Base-by-base conservation (phyloP, 2,329 filamentous ascomycete genomes). In the Penicillium freii region DNA sequence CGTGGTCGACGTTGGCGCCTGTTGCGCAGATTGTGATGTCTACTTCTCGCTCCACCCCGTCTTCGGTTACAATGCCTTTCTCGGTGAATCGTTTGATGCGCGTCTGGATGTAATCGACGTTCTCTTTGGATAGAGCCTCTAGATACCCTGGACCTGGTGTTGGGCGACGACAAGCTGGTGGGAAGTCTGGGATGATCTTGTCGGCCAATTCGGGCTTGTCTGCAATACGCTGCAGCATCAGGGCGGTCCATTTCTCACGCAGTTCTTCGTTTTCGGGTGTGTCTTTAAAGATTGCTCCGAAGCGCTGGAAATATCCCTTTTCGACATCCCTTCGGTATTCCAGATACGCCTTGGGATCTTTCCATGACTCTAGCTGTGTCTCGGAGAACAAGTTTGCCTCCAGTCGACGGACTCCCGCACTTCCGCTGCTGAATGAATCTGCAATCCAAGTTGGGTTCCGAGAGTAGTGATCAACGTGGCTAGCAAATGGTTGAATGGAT, bases 11-110 rank as follows among this genome's bases (percentile, higher is more conserved):
- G 62, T 88, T 86, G 9, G 85, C 85, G 1, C 88, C 88, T 0
- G 88, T 91, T 1, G 86, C 84, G 64, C 86, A 90, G 62, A 90
- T 84, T 5, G 89, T 76, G 15, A 84, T 83, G 58, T 89, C 87
- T 0, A 87, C 84, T 17, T 83, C 78, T 3, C 84, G 75, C 31
- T 82, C 76, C 0, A 68, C 68, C 2, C 85, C 86, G 61, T 89
- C 85, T 0, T 70, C 73, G 0, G 84, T 87, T 62, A 84, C 79
- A 45, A 89, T 86, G 0, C 85, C 85, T 0, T 77, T 83, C 38
- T 76, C 74, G 0, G 83, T 87, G 60, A 90, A 84, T 0, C 79
- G 76, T 19, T 77, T 75, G 66, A 89, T 89, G 0, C 72, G 79
- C 0, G 79, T 80, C 34, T 78, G 78, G 63, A 88, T 84, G 62